Evolutionary conservation across 495 filamentous ascomycete species (phyloP).

Genomic region (Viridothelium virens): DNA sequence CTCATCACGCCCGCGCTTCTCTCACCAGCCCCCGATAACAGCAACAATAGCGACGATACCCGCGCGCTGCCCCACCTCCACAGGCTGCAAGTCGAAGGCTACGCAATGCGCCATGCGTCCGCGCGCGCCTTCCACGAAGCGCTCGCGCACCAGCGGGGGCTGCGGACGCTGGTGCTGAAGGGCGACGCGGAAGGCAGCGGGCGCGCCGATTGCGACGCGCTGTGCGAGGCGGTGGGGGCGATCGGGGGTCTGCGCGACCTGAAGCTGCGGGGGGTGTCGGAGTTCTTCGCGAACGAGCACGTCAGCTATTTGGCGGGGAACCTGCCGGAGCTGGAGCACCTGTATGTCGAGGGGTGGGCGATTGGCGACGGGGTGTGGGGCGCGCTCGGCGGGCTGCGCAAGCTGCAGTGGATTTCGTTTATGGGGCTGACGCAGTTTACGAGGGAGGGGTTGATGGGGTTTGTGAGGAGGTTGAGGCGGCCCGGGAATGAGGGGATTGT

Average conservation of each 20-base stretch:
- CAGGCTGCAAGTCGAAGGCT: conserved; percentile 22
- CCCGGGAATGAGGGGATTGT: conserved; percentile 32
- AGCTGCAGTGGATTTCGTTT: conserved; percentile 33
- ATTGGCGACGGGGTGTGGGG: conserved; percentile 46
- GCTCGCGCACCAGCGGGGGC: conserved; percentile 40
- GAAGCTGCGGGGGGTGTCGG: conserved; percentile 46
- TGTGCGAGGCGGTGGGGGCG: conserved; percentile 43
- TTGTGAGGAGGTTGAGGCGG: conserved; percentile 29
- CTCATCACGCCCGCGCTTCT: conserved; percentile 48
- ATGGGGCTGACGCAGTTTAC: conserved; percentile 35
- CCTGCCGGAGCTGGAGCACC: conserved; percentile 46
- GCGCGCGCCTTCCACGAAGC: conserved; percentile 46
- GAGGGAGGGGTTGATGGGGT: conserved; percentile 30
- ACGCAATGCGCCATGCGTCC: conserved; percentile 38
- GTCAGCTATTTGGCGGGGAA: conserved; percentile 44
- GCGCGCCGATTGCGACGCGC: conserved; percentile 41
- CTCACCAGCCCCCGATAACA: not conserved
- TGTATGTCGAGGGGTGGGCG: conserved; percentile 49
- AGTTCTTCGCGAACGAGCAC: conserved; percentile 45
- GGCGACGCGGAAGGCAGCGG: conserved; percentile 44
- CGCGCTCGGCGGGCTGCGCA: conserved; percentile 30
- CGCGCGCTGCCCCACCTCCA: not conserved
- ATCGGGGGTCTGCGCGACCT: conserved; percentile 46
- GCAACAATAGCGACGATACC: not conserved
- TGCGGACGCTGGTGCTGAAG: conserved; percentile 42